Conservation (phyloP, 164 flowering plant genomes). For the Malania oleifera region DNA sequence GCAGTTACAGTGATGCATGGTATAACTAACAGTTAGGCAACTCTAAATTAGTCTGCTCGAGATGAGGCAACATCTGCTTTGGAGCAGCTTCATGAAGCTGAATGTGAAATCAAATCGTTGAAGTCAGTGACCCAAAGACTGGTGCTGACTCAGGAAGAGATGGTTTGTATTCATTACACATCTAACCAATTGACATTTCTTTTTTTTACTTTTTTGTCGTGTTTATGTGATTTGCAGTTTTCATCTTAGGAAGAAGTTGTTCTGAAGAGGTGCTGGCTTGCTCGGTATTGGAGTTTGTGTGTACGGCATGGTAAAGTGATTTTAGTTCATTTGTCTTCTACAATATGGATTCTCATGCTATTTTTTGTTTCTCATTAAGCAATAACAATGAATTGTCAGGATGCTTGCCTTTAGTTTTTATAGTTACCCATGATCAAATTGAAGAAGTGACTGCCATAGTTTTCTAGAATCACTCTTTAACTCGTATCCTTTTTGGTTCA, state of each 20-base stretch:
- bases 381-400: not conserved
- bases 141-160: constrained; percentile 79
- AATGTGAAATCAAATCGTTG: constrained; percentile 56
- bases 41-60: constrained; percentile 50
- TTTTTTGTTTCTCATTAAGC: no score
- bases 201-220: constrained; percentile 5
- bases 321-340: constrained; percentile 5
- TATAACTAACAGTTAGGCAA: constrained; percentile 9
- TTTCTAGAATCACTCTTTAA: no score
- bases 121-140: constrained; percentile 49
- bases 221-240: constrained; percentile 17
- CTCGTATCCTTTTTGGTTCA: no score
- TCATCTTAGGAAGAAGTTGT: constrained; percentile 83
- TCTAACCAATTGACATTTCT: not conserved
- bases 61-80: constrained; percentile 62
- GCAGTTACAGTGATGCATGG: not conserved
- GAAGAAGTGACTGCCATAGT: no score
- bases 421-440: not conserved
- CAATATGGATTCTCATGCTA: no score
- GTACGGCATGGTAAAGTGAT: constrained; percentile 57
- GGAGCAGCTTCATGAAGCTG: constrained; percentile 68
- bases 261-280: constrained; percentile 98
- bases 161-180: constrained; percentile 39
- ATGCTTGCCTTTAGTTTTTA: constrained; percentile 1
- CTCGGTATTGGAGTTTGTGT: constrained; percentile 87